phyloP scores from a whole-genome alignment of 1,284 basidiomycete genomes.

The Cutaneotrichosporon sp. region DNA sequence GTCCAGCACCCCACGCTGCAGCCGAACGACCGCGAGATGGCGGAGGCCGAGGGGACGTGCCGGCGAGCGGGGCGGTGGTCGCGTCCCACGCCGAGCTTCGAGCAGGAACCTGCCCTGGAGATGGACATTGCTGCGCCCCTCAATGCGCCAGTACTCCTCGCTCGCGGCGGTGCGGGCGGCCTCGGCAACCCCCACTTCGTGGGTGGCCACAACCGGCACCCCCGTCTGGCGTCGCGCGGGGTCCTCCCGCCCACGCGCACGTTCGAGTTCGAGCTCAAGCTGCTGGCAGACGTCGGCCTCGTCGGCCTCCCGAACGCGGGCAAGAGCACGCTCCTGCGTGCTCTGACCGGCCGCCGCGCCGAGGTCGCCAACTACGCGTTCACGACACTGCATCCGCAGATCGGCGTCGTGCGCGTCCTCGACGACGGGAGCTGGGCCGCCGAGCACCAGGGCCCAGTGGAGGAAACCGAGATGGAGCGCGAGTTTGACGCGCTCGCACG shows the following conservation, averaged over 20 bases:
- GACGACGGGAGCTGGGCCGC: slow-evolving; percentile 73
- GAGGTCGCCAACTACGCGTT: slow-evolving; percentile 91
- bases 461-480: slow-evolving; percentile 70
- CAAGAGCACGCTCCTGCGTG: slow-evolving; percentile 79
- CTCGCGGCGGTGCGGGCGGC: slow-evolving; percentile 79
- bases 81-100: slow-evolving; percentile 30
- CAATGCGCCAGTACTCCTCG: slow-evolving; percentile 65
- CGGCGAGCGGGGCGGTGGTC: slow-evolving; percentile 63
- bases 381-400: slow-evolving; percentile 91
- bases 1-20: slow-evolving; percentile 72
- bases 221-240: slow-evolving; percentile 79
- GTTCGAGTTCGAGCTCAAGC: slow-evolving; percentile 89
- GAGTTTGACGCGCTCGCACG: slow-evolving; percentile 54
- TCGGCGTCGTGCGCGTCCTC: slow-evolving; percentile 86
- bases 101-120: slow-evolving; percentile 62
- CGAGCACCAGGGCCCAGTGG: slow-evolving; percentile 58
- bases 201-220: slow-evolving; percentile 60
- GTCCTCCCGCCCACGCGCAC: slow-evolving; percentile 77
- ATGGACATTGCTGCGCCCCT: slow-evolving; percentile 60
- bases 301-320: slow-evolving; percentile 91
- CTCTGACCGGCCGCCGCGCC: slow-evolving; percentile 82
- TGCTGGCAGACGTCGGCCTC: slow-evolving; percentile 89
- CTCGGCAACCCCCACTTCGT: slow-evolving; percentile 85
- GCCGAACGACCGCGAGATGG: slow-evolving; percentile 66
- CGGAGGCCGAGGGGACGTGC: slow-evolving; percentile 66